Evolutionary conservation across 2,329 filamentous ascomycete genomes (phyloP).

Genomic region (Diaporthe sp.): DNA sequence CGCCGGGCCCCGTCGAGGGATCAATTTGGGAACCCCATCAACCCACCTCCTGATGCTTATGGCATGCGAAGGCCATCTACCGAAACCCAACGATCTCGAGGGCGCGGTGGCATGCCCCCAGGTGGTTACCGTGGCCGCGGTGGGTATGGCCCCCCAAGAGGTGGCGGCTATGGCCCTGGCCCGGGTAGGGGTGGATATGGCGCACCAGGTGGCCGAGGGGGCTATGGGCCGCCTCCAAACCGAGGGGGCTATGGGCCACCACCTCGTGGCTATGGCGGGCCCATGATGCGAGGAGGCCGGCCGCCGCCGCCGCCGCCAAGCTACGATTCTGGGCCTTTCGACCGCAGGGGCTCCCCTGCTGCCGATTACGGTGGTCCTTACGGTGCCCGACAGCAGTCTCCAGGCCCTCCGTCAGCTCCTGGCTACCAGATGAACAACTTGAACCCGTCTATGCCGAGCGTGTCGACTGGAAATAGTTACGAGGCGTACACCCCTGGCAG

Average conservation of each 20-base stretch:
- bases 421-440: slow-evolving; percentile 55
- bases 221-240: slow-evolving; percentile 61
- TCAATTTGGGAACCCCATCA: slow-evolving; percentile 74
- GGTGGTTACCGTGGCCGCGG: slow-evolving; percentile 67
- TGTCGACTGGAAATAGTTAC: slow-evolving; percentile 54
- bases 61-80: slow-evolving; percentile 62
- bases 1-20: slow-evolving; percentile 64
- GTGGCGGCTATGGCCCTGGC: slow-evolving; percentile 47
- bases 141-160: slow-evolving; percentile 58
- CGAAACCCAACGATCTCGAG: slow-evolving; percentile 65
- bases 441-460: slow-evolving; percentile 55
- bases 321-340: slow-evolving; percentile 57
- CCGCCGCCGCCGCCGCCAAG: slow-evolving; percentile 61
- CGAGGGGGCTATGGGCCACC: slow-evolving; percentile 61
- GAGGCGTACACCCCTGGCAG: slow-evolving; percentile 61
- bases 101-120: slow-evolving; percentile 62
- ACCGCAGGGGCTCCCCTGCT: slow-evolving; percentile 55
- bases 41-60: slow-evolving; percentile 60
- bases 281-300: slow-evolving; percentile 55
- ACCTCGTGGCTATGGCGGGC: slow-evolving; percentile 51
- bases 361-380: slow-evolving; percentile 54
- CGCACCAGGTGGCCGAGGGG: slow-evolving; percentile 58
- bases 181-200: slow-evolving; percentile 54
- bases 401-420: slow-evolving; percentile 54
- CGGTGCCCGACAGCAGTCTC: slow-evolving; percentile 53